These are phyloP conservation scores for Penicillium arizonense DNA, from an alignment of 495 filamentous ascomycete species.

Conservation along the genomic window DNA sequence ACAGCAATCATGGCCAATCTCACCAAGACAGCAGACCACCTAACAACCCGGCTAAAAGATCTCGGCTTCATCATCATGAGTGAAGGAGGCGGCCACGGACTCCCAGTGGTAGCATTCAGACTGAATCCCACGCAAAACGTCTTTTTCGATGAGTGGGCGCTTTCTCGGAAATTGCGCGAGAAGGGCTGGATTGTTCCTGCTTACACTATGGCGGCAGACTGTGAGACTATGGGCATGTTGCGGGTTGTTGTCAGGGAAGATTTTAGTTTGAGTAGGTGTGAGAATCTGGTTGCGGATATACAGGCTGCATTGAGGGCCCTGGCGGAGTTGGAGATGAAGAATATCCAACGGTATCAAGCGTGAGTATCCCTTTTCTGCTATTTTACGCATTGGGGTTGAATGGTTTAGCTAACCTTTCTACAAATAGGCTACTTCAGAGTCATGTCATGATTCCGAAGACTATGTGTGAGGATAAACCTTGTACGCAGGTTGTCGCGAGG, in stretches of 20 bases:
- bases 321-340: slow-evolving; percentile 64
- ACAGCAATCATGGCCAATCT: slow-evolving; percentile 80
- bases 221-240: slow-evolving; percentile 74
- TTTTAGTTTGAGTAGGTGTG: slow-evolving; percentile 71
- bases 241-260: slow-evolving; percentile 87
- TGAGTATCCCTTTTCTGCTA: slow-evolving; percentile 30
- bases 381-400: too few relatives aligned
- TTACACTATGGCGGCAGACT: slow-evolving; percentile 88
- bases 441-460: background rate
- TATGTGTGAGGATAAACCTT: background rate
- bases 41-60: slow-evolving; percentile 60
- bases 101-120: slow-evolving; percentile 86
- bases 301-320: slow-evolving; percentile 63
- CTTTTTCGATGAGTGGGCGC: slow-evolving; percentile 75
- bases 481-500: background rate
- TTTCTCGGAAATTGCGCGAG: slow-evolving; percentile 74
- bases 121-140: slow-evolving; percentile 54
- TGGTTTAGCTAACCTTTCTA: background rate
- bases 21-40: slow-evolving; percentile 76
- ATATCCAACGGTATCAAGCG: slow-evolving; percentile 50
- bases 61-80: slow-evolving; percentile 84
- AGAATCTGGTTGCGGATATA: slow-evolving; percentile 68
- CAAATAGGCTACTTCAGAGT: slow-evolving; percentile 1
- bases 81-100: slow-evolving; percentile 64
- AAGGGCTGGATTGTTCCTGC: slow-evolving; percentile 87